Evolutionary conservation across 2,329 filamentous ascomycete species (phyloP).

Genomic region (Diaporthe sp.): DNA sequence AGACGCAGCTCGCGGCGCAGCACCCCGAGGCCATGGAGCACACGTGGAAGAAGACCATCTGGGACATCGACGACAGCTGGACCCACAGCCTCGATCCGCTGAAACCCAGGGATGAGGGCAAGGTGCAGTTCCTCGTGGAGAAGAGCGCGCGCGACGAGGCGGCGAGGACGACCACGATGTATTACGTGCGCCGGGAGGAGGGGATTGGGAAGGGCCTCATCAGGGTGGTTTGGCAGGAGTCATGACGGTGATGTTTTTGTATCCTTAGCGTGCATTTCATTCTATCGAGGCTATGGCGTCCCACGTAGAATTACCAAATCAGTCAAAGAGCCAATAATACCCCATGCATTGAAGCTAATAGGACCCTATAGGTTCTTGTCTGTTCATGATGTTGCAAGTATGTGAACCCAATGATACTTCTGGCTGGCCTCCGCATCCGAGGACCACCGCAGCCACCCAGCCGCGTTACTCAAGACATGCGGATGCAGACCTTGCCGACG

Average conservation of each 20-base stretch:
- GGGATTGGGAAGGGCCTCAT: constrained; percentile 40
- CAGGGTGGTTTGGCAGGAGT: constrained; percentile 42
- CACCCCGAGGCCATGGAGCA: constrained; percentile 58
- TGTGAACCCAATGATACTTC: background rate
- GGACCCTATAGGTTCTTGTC: no score
- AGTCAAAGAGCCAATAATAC: background rate
- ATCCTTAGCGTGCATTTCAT: background rate
- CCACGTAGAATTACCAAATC: background rate
- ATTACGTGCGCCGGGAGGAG: constrained; percentile 39
- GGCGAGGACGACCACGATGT: constrained; percentile 35
- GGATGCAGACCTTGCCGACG: constrained; percentile 5
- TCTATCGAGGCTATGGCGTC: background rate
- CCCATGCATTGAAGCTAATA: background rate
- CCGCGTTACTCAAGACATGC: background rate
- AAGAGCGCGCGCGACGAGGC: constrained; percentile 37
- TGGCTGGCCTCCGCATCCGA: background rate
- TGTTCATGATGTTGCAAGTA: background rate
- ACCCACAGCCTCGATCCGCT: constrained; percentile 41
- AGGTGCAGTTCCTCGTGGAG: constrained; percentile 43
- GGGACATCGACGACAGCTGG: constrained; percentile 41
- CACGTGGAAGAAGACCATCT: constrained; percentile 48
- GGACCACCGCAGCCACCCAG: background rate
- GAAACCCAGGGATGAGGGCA: constrained; percentile 38
- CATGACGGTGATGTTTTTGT: background rate
- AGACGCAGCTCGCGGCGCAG: constrained; percentile 49